These are phyloP conservation scores for Melaleuca quinquenervia DNA, from an alignment of 345 rosid species.

Conservation along the genomic window DNA sequence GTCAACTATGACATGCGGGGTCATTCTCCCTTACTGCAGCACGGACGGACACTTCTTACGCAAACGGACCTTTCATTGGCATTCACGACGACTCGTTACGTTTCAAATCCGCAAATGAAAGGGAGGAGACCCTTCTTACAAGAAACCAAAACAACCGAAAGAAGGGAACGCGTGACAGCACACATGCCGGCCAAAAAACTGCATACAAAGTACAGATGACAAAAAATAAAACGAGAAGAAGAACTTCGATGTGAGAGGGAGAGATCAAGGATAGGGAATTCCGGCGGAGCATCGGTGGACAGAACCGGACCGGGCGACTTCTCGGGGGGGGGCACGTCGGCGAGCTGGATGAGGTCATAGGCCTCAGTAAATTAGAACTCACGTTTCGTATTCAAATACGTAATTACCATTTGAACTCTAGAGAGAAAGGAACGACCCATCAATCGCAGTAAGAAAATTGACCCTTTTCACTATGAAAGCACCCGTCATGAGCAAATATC, in stretches of 20 bases:
- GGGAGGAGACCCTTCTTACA: not conserved
- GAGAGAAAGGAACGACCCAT: not conserved
- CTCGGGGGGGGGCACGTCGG: constrained; percentile 30
- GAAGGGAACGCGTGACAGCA: not conserved
- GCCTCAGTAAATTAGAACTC: not conserved
- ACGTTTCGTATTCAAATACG: not conserved
- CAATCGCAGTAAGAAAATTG: not conserved
- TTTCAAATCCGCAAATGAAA: not conserved
- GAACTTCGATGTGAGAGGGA: not conserved
- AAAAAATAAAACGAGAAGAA: not conserved
- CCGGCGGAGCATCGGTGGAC: not conserved
- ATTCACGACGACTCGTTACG: not conserved
- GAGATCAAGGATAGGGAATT: not conserved
- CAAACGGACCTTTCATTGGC: not conserved
- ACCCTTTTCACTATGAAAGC: not conserved
- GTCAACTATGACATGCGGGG: not conserved
- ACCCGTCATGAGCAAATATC: not conserved
- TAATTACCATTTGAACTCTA: not conserved
- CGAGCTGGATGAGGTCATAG: constrained; percentile 25
- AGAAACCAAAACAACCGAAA: not conserved
- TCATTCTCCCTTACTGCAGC: not conserved
- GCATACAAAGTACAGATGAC: not conserved
- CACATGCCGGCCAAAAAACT: not conserved
- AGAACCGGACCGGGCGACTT: constrained; percentile 9
- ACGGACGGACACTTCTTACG: not conserved